Percentiles rank a stretch among this genome's conserved stretches.
phyloP scores from a whole-genome alignment of 2,329 filamentous ascomycete genomes.

The Pyricularia pennisetigena region DNA sequence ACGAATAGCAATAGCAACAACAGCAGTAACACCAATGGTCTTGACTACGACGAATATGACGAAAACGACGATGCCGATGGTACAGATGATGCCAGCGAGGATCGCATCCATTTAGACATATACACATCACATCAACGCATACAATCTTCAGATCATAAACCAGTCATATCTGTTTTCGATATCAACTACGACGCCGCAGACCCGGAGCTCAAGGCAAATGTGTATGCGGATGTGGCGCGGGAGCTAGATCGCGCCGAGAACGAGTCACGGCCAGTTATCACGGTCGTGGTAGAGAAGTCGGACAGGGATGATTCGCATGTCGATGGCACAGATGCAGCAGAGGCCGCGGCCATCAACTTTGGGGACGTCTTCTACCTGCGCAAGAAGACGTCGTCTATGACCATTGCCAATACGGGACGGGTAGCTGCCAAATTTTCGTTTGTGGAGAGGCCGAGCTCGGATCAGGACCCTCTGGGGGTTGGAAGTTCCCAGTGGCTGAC shows the following conservation, averaged over 20 bases:
- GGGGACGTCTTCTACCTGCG: slow-evolving; percentile 63
- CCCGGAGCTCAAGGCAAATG: slow-evolving; percentile 69
- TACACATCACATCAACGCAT: slow-evolving; percentile 88
- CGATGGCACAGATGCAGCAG: slow-evolving; percentile 12
- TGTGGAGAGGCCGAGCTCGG: slow-evolving; percentile 55
- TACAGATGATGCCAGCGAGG: slow-evolving; percentile 42
- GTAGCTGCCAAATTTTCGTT: slow-evolving; percentile 74
- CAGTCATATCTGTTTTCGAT: slow-evolving; percentile 72
- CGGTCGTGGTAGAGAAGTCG: slow-evolving; percentile 55
- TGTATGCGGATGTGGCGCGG: slow-evolving; percentile 79
- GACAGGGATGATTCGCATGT: slow-evolving; percentile 13
- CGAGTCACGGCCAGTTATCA: slow-evolving; percentile 32
- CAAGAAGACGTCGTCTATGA: slow-evolving; percentile 57
- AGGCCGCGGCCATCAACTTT: slow-evolving; percentile 55
- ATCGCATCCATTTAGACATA: slow-evolving; percentile 46
- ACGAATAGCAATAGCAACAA: not conserved
- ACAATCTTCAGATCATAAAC: slow-evolving; percentile 92
- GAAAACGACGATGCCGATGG: slow-evolving; percentile 39
- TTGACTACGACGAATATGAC: slow-evolving; percentile 54
- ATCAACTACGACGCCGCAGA: slow-evolving; percentile 81
- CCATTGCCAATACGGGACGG: slow-evolving; percentile 84
- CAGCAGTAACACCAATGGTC: not conserved
- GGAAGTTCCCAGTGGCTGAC: slow-evolving; percentile 51
- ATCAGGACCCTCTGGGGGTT: slow-evolving; percentile 23
- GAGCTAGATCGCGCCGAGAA: slow-evolving; percentile 68